A percentile compares a stretch with the other conserved stretches of the same genome.
Conservation (phyloP, 1,284 basidiomycete genomes). For the Tilletia indica region DNA sequence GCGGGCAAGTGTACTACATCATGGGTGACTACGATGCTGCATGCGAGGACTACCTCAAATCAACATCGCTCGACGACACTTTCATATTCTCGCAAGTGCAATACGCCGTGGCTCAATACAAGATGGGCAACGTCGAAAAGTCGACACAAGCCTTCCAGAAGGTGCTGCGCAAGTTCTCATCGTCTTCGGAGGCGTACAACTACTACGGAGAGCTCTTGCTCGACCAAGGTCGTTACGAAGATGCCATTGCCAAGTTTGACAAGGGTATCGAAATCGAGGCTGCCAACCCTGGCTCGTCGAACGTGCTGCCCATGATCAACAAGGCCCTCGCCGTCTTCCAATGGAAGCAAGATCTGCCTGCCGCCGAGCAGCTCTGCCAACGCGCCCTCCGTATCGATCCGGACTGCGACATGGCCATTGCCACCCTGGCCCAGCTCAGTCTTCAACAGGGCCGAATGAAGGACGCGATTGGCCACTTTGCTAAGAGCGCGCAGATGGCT, state of each 20-base stretch:
- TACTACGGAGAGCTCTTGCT: constrained; percentile 86
- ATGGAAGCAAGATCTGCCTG: constrained; percentile 84
- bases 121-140: constrained; percentile 72
- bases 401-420: constrained; percentile 94
- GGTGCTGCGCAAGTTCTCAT: constrained; percentile 46
- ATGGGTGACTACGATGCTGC: constrained; percentile 84
- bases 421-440: constrained; percentile 88
- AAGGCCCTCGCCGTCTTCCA: constrained; percentile 94
- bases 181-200: constrained; percentile 55
- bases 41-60: constrained; percentile 85
- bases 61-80: constrained; percentile 73
- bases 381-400: constrained; percentile 79
- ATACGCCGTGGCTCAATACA: constrained; percentile 95
- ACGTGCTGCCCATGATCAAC: constrained; percentile 77
- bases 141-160: constrained; percentile 84
- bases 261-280: constrained; percentile 85
- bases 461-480: constrained; percentile 82
- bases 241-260: constrained; percentile 94
- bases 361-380: constrained; percentile 79
- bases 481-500: constrained; percentile 78
- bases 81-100: constrained; percentile 97
- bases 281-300: constrained; percentile 33
- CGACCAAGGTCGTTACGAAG: constrained; percentile 84
- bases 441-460: constrained; percentile 88
- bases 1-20: constrained; percentile 97